Base-by-base conservation (phyloP, 2,329 filamentous ascomycete genomes). In the Trichoderma harzianum region DNA sequence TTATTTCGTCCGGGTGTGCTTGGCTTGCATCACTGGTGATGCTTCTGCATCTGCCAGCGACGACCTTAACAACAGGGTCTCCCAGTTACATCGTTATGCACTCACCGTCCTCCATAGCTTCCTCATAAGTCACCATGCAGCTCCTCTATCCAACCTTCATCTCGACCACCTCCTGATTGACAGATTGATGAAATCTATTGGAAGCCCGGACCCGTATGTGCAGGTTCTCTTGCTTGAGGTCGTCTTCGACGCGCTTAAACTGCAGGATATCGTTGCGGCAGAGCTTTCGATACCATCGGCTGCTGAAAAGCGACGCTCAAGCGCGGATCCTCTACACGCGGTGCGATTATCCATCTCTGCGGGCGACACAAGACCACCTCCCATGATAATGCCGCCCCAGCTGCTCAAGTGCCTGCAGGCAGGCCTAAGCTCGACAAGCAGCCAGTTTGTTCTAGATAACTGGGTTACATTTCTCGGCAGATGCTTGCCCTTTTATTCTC, bases 401-500 rank as follows among this genome's bases (percentile, higher is more conserved):
- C 82, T 99, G n/a, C 87, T 96, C n/a, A 91, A 93, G 74, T 97
- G 93, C 78, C 86, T 99, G 14, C 91, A 94, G 73, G 89, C 90
- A 60, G 96, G 94, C 0, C 91, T 99, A 64, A 90, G 92, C 69
- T 93, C 94, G 4, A 79, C 87, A 3, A 90, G 86, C 68, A 95
- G 93, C 75, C 90, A 93, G 6, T 86, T 90, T 10, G 91, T 97
- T 7, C 84, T 99, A 43, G 95, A 98, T 76, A 95, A 93, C 78
- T 99, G 97, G 97, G 90, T 98, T 11, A 86, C 89, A 34, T 95
- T 99, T 75, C 85, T 99, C 8, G 89, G 90, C 5, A 92, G 95
- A 78, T 93, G 94, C 58, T 84, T 99, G 34, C 94, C 95, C 0
- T 86, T 97, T 16, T 97, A 97, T 80, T 88, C 92, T 0, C 91